Evolutionary conservation across 106 monocot genomes (phyloP).

Genomic region (Cymbidium sinense): DNA sequence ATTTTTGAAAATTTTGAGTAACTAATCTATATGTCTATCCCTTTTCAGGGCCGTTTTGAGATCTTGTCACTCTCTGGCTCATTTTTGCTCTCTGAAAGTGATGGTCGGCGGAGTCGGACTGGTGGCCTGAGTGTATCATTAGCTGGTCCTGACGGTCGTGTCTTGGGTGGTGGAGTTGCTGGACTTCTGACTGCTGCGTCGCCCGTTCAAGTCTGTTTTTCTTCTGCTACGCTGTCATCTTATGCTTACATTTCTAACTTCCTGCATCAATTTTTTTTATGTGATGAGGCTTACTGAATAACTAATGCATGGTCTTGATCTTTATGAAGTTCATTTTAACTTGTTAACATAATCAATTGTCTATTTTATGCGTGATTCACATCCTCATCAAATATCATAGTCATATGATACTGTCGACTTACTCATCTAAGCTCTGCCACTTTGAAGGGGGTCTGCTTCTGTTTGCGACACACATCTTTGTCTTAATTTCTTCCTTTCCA

Average conservation of each 20-base stretch:
- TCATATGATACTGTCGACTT: no score
- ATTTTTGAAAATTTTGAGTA: neutral
- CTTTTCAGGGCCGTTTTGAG: constrained; percentile 21
- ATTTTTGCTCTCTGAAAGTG: constrained; percentile 13
- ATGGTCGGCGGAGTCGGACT: constrained; percentile 17
- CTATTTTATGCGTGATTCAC: neutral
- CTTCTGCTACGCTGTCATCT: neutral
- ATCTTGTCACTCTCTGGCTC: constrained; percentile 23
- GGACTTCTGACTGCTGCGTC: constrained; percentile 26
- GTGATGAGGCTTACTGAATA: neutral
- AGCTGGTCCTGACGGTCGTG: constrained; percentile 24
- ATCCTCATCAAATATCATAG: neutral
- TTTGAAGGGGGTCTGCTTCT: no score
- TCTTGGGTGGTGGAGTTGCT: constrained; percentile 25
- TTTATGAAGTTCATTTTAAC: neutral
- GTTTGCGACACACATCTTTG: no score
- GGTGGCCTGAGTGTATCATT: constrained; percentile 26
- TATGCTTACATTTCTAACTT: neutral
- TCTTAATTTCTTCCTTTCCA: no score
- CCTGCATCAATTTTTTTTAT: neutral
- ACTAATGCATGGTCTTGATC: neutral
- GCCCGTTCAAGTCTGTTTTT: constrained; percentile 15
- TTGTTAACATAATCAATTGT: neutral
- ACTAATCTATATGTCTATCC: neutral
- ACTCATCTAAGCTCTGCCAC: no score